Conservation (phyloP, 2,329 filamentous ascomycete species). For the Talaromyces islandicus region DNA sequence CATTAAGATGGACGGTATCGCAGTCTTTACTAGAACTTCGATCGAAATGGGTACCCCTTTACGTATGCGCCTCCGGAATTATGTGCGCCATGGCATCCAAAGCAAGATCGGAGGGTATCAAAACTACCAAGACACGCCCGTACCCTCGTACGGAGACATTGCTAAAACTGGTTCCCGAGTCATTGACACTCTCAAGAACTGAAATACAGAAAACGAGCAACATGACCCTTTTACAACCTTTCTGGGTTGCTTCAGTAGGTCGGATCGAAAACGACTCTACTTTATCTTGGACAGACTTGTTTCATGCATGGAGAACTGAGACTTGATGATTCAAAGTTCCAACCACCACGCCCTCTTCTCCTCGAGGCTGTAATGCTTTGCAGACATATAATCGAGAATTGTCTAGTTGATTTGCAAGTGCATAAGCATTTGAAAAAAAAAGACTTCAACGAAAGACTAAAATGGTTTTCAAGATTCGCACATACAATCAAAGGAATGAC, state of each 20-base stretch:
- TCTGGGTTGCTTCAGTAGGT: not conserved
- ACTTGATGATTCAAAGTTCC: constrained; percentile 4
- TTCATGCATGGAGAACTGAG: constrained; percentile 5
- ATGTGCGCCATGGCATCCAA: constrained; percentile 9
- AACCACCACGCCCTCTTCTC: constrained; percentile 6
- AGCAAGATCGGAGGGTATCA: not conserved
- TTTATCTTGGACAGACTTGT: constrained; percentile 7
- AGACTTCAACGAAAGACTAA: not conserved
- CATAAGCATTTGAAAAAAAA: not conserved
- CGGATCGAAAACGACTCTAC: not conserved
- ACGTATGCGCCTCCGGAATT: constrained; percentile 8
- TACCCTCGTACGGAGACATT: not conserved
- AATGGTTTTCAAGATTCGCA: constrained; percentile 3
- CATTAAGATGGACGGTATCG: constrained; percentile 11
- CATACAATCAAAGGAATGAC: constrained; percentile 7
- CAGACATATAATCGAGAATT: constrained; percentile 15
- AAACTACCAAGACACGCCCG: not conserved
- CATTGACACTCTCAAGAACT: not conserved
- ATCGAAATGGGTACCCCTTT: constrained; percentile 6
- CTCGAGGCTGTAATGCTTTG: constrained; percentile 8
- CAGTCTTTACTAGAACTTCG: constrained; percentile 10
- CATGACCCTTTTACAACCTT: not conserved
- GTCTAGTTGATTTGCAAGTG: constrained; percentile 8
- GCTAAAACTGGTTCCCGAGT: not conserved
- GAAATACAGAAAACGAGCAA: not conserved